Conservation (phyloP, 208 protist species). For the Giardia duodenalis region DNA sequence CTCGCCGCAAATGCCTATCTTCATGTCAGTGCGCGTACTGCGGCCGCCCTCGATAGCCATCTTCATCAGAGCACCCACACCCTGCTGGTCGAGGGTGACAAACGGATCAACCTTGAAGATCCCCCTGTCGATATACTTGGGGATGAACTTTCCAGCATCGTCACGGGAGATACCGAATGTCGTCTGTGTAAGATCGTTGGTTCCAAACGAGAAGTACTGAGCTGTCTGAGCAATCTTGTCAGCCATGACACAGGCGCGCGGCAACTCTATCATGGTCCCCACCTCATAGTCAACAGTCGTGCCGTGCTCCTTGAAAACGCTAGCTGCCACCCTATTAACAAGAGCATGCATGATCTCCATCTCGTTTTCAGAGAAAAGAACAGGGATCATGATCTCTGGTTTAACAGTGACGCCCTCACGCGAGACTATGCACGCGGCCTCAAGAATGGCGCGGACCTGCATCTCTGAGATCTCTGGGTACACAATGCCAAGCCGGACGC, state of each 20-base stretch:
- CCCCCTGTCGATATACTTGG: constrained; percentile 65
- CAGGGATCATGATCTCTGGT: constrained; percentile 74
- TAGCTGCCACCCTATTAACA: constrained; percentile 54
- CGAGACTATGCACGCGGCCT: constrained; percentile 59
- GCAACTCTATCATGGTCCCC: constrained; percentile 71
- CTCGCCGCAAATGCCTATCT: constrained; percentile 76
- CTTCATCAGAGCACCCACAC: constrained; percentile 67
- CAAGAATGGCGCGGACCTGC: constrained; percentile 71
- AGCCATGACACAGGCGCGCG: constrained; percentile 43
- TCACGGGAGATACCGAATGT: constrained; percentile 80
- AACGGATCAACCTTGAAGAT: constrained; percentile 74
- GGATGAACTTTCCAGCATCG: constrained; percentile 71
- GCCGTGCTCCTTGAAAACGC: constrained; percentile 45
- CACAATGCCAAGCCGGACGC: constrained; percentile 67
- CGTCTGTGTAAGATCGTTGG: constrained; percentile 84
- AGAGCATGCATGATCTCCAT: constrained; percentile 58
- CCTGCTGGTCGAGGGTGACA: constrained; percentile 67
- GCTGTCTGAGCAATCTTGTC: constrained; percentile 66
- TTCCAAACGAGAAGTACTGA: constrained; percentile 82
- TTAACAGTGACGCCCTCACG: constrained; percentile 40
- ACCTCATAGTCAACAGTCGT: constrained; percentile 58
- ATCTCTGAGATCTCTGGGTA: constrained; percentile 79
- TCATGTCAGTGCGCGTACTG: constrained; percentile 57
- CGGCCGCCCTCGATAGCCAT: constrained; percentile 65
- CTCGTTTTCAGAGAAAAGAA: constrained; percentile 63